Percentiles rank a stretch among this genome's conserved stretches.
Conservation (phyloP, 257 asterid species). For the Agastache rugosa region DNA sequence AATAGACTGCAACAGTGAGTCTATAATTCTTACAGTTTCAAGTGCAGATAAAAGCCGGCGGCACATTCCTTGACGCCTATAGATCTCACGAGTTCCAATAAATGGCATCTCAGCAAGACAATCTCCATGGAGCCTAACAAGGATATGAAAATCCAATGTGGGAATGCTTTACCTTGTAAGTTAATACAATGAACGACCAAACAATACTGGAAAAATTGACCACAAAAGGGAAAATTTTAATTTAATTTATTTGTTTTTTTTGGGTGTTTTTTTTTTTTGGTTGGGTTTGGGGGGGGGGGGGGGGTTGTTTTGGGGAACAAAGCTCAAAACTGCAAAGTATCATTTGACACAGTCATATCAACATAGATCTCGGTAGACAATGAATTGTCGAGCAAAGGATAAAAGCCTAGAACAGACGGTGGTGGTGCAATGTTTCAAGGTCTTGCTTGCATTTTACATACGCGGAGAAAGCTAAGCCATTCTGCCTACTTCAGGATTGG, state of each 20-base stretch:
- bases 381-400: neutral
- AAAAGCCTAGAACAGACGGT: neutral
- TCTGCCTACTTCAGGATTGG: neutral
- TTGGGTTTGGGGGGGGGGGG: too few species aligned
- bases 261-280: too few species aligned
- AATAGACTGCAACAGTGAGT: conserved; percentile 17
- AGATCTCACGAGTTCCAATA: conserved; percentile 84
- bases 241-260: neutral
- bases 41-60: conserved; percentile 84
- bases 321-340: neutral
- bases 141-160: conserved; percentile 29
- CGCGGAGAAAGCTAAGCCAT: neutral
- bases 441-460: neutral
- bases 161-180: conserved; percentile 12
- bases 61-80: conserved; percentile 99
- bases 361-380: neutral
- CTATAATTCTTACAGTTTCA: conserved; percentile 64
- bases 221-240: neutral
- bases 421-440: neutral
- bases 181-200: conserved; percentile 22
- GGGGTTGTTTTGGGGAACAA: too few species aligned
- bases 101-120: conserved; percentile 99
- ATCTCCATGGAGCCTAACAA: conserved; percentile 78
- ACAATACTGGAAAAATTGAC: neutral
- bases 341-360: neutral